Evolutionary conservation across 768 basidiomycete species (phyloP), one percentile per base, ranked within the genome.

Genomic region (Suillus weaverae): DNA sequence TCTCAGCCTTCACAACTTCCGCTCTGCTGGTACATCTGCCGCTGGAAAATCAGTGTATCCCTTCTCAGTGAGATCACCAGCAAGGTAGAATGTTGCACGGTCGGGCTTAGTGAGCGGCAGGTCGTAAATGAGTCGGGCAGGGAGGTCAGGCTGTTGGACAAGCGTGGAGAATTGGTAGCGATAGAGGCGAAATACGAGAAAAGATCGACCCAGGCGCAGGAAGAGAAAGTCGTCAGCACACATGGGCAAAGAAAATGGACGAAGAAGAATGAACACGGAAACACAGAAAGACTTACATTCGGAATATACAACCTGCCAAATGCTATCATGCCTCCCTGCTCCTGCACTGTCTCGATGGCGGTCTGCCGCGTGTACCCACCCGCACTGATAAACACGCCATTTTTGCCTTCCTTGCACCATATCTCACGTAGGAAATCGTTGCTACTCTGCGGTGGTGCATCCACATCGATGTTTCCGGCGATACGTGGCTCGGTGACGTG

Each of bases 401-500:
- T 62, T 16, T 51, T 65, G 6, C 51, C 62, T n/a, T 54, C 62
- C 14, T 48, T 8, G 14, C 66, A 55, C 76, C 76, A 78, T 13
- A 76, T 68, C 1, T 68, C 63, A 10, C 73, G 69, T 35, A 78
- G 62, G 44, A 73, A 70, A 39, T 74, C 71, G 43, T 74, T 73
- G 1, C 67, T 72, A 50, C 74, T 68, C 5, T 62, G 64, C 0
- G 43, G 68, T 4, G 62, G 46, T 22, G 33, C 38, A 6, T 2
- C 60, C 9, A 48, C 46, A 20, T 59, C 71, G 13, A 56, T 46
- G 26, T 9, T 33, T 16, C 70, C 67, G 10, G 68, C 20, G 2
- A 70, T 61, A 26, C 74, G 69, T 26, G 80, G 72, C 66, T 82
- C 79, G 32, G 75, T 69, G 57, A 79, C 57, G 68, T 82, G 81